Evolutionary conservation across 768 basidiomycete species (phyloP).

Genomic region (Artomyces pyxidatus): DNA sequence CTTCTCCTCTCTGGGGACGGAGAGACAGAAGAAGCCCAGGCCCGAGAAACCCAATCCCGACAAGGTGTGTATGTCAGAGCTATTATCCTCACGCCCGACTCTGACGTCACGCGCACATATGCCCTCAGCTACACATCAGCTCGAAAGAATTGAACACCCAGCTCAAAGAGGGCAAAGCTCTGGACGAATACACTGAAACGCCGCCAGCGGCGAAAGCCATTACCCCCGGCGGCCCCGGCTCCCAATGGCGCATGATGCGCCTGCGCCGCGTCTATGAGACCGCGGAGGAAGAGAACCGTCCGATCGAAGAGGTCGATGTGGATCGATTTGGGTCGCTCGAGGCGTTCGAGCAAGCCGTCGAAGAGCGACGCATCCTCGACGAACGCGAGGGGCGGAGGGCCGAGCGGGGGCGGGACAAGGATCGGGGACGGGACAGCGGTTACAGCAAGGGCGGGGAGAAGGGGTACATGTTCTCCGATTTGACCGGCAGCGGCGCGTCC

Average conservation of each 20-base stretch:
- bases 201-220: conserved; percentile 37
- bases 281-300: conserved; percentile 72
- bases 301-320: conserved; percentile 71
- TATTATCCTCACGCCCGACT: neutral
- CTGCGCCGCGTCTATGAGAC: conserved; percentile 84
- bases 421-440: conserved; percentile 19
- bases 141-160: conserved; percentile 56
- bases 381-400: conserved; percentile 59
- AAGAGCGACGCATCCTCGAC: conserved; percentile 80
- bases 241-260: conserved; percentile 98
- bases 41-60: conserved; percentile 59
- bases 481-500: conserved; percentile 52
- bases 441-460: conserved; percentile 35
- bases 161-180: conserved; percentile 34
- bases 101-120: conserved; percentile 20
- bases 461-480: conserved; percentile 63
- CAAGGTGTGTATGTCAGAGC: conserved; percentile 44
- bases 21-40: conserved; percentile 55
- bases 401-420: conserved; percentile 29
- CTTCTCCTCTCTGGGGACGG: conserved; percentile 82
- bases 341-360: conserved; percentile 82
- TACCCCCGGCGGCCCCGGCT: conserved; percentile 85
- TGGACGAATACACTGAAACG: conserved; percentile 33
- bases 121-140: conserved; percentile 55
- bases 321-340: conserved; percentile 84